These are phyloP conservation scores for Pichia sp. DNA, from an alignment of 1,139 yeast species.

Conservation along the genomic window DNA sequence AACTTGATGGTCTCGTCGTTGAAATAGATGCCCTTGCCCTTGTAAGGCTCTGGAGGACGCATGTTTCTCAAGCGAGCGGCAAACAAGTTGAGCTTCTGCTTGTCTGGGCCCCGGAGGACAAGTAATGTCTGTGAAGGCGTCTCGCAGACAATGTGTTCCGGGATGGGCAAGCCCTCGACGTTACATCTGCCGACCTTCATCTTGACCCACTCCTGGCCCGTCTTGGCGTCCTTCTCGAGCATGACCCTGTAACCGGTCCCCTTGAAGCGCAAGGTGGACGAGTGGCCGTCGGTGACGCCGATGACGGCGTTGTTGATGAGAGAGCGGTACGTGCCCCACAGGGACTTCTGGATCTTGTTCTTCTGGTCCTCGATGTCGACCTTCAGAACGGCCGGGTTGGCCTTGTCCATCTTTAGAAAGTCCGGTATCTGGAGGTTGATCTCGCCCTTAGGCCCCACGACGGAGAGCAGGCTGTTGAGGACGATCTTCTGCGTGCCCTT, in stretches of 20 bases:
- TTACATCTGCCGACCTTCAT: slow-evolving; percentile 85
- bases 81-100: slow-evolving; percentile 80
- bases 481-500: slow-evolving; percentile 61
- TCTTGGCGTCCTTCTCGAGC: slow-evolving; percentile 41
- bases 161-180: slow-evolving; percentile 61
- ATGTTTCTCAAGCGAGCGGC: slow-evolving; percentile 84
- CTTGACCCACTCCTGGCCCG: slow-evolving; percentile 57
- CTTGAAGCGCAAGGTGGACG: slow-evolving; percentile 80
- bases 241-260: slow-evolving; percentile 97
- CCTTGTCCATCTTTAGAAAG: slow-evolving; percentile 43
- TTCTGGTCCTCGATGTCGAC: slow-evolving; percentile 54
- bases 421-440: slow-evolving; percentile 65
- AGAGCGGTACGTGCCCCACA: slow-evolving; percentile 96
- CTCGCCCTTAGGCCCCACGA: slow-evolving; percentile 78
- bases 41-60: slow-evolving; percentile 97
- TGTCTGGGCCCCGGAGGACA: slow-evolving; percentile 80
- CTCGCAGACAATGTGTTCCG: slow-evolving; percentile 66
- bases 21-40: slow-evolving; percentile 95
- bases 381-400: slow-evolving; percentile 34
- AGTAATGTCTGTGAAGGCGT: slow-evolving; percentile 88
- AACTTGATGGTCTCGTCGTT: slow-evolving; percentile 86
- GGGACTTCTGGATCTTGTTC: slow-evolving; percentile 67
- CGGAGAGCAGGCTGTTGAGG: slow-evolving; percentile 57
- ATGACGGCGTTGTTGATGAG: slow-evolving; percentile 69
- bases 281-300: slow-evolving; percentile 92